These are phyloP conservation scores for Draba incana DNA, from an alignment of 345 rosid species.

Conservation along the genomic window DNA sequence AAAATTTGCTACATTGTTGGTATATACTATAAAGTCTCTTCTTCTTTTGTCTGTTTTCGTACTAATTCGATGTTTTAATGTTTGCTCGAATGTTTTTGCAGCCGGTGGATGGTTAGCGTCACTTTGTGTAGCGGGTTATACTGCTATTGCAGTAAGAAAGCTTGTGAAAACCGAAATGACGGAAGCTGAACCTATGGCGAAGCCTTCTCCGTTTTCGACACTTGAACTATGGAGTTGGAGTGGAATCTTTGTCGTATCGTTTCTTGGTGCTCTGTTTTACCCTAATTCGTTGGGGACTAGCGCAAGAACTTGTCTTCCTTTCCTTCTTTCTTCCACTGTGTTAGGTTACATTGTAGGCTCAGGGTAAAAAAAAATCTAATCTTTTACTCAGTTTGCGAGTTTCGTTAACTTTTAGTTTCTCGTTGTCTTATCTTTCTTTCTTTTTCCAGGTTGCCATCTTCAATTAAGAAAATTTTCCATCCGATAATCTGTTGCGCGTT, in stretches of 20 bases:
- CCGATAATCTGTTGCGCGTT: conserved; percentile 87
- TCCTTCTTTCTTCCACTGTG: conserved; percentile 87
- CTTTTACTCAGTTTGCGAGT: not conserved
- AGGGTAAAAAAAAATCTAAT: conserved; percentile 51
- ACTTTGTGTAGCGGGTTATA: conserved; percentile 84
- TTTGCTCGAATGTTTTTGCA: conserved; percentile 40
- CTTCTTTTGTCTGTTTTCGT: not conserved
- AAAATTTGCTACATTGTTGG: conserved; percentile 85
- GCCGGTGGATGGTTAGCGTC: conserved; percentile 97
- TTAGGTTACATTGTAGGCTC: conserved; percentile 87
- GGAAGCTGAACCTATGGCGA: conserved; percentile 93
- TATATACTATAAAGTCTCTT: conserved; percentile 44
- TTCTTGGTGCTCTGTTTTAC: conserved; percentile 62
- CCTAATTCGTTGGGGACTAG: conserved; percentile 73
- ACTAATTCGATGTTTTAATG: not conserved
- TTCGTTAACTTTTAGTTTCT: not conserved
- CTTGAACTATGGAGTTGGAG: conserved; percentile 78
- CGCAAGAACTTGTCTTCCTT: conserved; percentile 89
- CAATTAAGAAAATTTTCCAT: conserved; percentile 71
- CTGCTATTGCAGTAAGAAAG: conserved; percentile 85
- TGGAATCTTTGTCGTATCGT: conserved; percentile 74
- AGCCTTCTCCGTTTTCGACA: conserved; percentile 76
- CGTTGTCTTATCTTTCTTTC: not conserved
- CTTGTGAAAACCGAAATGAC: conserved; percentile 81
- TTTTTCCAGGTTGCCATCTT: conserved; percentile 73